These are phyloP conservation scores for Nannizziopsis arthrosporioides DNA, from an alignment of 2,329 filamentous ascomycete species.

Conservation along the genomic window DNA sequence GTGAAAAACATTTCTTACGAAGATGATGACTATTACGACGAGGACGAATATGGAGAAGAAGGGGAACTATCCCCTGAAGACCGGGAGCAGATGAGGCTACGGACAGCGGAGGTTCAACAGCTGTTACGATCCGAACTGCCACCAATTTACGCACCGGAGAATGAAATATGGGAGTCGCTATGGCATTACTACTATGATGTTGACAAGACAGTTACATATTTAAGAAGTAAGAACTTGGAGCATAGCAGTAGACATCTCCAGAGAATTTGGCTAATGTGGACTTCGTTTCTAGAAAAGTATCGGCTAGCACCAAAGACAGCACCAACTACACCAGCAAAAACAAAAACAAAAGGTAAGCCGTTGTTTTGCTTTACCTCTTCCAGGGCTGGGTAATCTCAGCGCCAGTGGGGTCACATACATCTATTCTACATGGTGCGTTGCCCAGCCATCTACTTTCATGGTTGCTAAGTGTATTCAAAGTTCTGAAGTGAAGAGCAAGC, in stretches of 20 bases:
- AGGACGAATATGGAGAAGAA: constrained; percentile 21
- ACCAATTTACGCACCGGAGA: constrained; percentile 50
- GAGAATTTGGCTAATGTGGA: constrained; percentile 1
- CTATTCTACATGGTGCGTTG: constrained; percentile 7
- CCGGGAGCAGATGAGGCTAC: constrained; percentile 49
- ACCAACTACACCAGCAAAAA: background rate
- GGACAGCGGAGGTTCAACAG: constrained; percentile 54
- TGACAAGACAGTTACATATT: constrained; percentile 68
- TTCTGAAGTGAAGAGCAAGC: constrained; percentile 1
- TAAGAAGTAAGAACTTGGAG: constrained; percentile 48
- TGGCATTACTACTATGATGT: constrained; percentile 97
- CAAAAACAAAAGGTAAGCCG: constrained; percentile 11
- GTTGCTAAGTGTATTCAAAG: background rate
- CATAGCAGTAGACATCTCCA: background rate
- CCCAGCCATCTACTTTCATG: background rate
- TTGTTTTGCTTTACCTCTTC: constrained; percentile 3
- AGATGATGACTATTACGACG: constrained; percentile 32
- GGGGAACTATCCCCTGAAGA: constrained; percentile 33
- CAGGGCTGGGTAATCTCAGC: background rate
- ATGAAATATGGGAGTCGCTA: constrained; percentile 75
- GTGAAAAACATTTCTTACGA: constrained; percentile 36
- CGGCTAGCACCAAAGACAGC: too few relatives aligned
- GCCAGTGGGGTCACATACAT: too few relatives aligned
- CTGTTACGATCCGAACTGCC: constrained; percentile 50
- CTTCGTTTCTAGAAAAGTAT: background rate